Evolutionary conservation across 2,329 filamentous ascomycete genomes (phyloP), one percentile per base, ranked within the genome.

Genomic region (Penicillium sp.): DNA sequence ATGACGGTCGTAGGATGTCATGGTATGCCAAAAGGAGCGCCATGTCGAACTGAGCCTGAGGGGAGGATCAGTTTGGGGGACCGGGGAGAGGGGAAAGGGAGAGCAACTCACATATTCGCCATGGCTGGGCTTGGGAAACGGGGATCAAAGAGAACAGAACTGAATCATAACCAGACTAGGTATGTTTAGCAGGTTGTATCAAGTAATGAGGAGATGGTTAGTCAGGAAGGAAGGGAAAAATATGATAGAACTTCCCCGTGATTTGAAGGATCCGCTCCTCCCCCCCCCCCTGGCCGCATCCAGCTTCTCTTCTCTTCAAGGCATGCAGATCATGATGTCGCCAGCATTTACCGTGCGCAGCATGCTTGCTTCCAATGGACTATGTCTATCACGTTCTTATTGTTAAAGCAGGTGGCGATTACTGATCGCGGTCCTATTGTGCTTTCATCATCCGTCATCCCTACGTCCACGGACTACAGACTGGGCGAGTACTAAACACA

Each of bases 1-100:
- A 78, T 99, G 85, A 57, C 94, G 95, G 78, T 85, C 81, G 67
- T 86, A 82, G 59, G 84, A 87, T 70, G 84, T 88, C 82, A 88
- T 94, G 64, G 88, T 85, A 81, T 97, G 94, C 94, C 94, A 99
- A 78, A 99, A 93, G 57, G 88, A 89, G 75, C 88, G 88, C 75
- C 94, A 88, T 74, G 87, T 85, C 65, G 82, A 82, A 65, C 84
- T 81, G 68, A 93, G 74, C 67, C 87, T 87, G 62, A 39, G 51
- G 42, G 39, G 49, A 49, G 29, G 48, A 44, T 55, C 47, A 57
- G 52, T 45, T 2, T 21, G 31, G 42, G 26, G 38, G 53, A 12
- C 23, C 6, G 36, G 39, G 38, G 38, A 49, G 47, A 53, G 44
- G 21, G 43, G 47, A 12, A 33, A 51, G 42, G 36, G 42, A 15